Percentiles rank a stretch among this genome's conserved stretches.
phyloP scores from a whole-genome alignment of 148 eudicot genomes.

The Linanthus parryae region DNA sequence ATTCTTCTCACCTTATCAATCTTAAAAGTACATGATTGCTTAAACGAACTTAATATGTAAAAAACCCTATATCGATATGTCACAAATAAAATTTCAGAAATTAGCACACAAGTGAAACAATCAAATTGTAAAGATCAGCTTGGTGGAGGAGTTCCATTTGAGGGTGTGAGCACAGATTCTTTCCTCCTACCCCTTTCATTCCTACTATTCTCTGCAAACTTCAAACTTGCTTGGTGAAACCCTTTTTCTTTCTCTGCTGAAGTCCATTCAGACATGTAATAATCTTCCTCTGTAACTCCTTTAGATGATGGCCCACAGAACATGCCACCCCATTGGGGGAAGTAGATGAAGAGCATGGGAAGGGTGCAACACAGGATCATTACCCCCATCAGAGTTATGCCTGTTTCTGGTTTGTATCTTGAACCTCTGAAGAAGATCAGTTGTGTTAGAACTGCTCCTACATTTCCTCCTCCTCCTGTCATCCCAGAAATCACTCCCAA shows the following conservation, averaged over 20 bases:
- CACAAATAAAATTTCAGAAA: too few species aligned
- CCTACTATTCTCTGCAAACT: constrained; percentile 54
- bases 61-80: too few species aligned
- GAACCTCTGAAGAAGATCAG: constrained; percentile 80
- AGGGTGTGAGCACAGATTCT: constrained; percentile 16
- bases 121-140: too few species aligned
- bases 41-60: too few species aligned
- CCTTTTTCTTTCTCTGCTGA: constrained; percentile 35
- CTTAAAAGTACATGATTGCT: too few species aligned
- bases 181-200: constrained; percentile 44
- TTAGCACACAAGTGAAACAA: too few species aligned
- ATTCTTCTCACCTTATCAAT: too few species aligned
- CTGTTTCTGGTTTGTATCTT: constrained; percentile 44
- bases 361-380: constrained; percentile 71
- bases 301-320: constrained; percentile 47
- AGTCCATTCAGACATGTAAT: constrained; percentile 63
- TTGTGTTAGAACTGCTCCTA: constrained; percentile 81
- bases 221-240: constrained; percentile 43
- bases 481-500: constrained; percentile 79
- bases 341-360: constrained; percentile 40
- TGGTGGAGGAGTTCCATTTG: constrained; percentile 11
- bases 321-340: constrained; percentile 92
- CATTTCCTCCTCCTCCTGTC: constrained; percentile 84
- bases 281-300: constrained; percentile 53
- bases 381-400: constrained; percentile 72